These are phyloP conservation scores for Usnea hakonensis DNA, from an alignment of 495 filamentous ascomycete species.

Conservation along the genomic window DNA sequence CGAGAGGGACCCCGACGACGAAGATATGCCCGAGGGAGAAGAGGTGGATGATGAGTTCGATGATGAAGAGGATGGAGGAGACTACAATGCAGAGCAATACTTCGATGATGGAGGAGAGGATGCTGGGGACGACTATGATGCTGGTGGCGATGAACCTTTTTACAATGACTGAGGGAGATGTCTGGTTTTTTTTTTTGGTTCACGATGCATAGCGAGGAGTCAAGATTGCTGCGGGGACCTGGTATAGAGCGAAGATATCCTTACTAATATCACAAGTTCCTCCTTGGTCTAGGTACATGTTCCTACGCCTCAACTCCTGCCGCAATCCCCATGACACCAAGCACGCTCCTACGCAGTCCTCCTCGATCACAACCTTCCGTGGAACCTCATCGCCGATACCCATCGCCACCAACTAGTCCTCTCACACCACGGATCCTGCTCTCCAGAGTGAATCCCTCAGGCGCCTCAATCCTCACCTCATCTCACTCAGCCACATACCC, in stretches of 20 bases:
- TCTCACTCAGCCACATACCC: not conserved
- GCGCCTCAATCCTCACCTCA: not conserved
- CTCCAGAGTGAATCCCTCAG: not conserved
- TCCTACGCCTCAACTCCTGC: not conserved
- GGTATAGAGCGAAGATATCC: not conserved
- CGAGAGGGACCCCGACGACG: constrained; percentile 37
- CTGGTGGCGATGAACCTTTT: constrained; percentile 35
- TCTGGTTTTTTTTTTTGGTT: not conserved
- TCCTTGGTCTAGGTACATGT: not conserved
- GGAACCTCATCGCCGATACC: not conserved
- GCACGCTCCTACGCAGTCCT: not conserved
- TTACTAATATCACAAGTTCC: not conserved
- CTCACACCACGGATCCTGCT: not conserved
- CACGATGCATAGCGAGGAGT: not conserved
- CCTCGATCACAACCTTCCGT: not conserved
- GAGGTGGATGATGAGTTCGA: constrained; percentile 51
- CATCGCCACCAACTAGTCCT: not conserved
- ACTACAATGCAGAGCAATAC: constrained; percentile 60
- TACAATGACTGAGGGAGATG: constrained; percentile 27
- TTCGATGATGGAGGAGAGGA: constrained; percentile 56
- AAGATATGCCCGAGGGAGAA: constrained; percentile 38
- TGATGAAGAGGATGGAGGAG: constrained; percentile 49
- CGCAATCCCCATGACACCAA: not conserved
- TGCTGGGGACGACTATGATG: constrained; percentile 45
- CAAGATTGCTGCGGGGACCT: not conserved